Conservation (phyloP, 345 rosid genomes). For the Odontarrhena argentea region DNA sequence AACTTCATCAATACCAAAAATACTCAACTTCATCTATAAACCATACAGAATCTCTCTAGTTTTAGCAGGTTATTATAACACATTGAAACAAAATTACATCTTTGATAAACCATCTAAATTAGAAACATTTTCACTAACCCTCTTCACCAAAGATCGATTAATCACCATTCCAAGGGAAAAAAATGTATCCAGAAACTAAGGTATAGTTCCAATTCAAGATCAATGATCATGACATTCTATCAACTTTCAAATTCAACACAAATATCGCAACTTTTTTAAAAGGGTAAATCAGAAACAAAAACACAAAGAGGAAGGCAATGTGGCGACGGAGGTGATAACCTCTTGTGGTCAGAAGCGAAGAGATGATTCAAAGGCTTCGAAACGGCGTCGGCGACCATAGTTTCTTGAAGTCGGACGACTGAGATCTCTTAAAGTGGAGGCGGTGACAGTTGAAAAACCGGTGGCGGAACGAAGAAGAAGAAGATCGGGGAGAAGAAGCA, state of each 20-base stretch:
- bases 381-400: slow-evolving; percentile 51
- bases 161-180: neutral
- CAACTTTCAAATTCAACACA: neutral
- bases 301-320: slow-evolving; percentile 23
- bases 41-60: neutral
- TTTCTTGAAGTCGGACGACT: slow-evolving; percentile 15
- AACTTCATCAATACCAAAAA: slow-evolving; percentile 17
- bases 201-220: slow-evolving; percentile 6
- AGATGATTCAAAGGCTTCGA: slow-evolving; percentile 44
- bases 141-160: neutral
- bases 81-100: slow-evolving; percentile 3
- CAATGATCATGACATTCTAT: neutral
- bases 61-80: neutral
- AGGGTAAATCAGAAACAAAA: neutral
- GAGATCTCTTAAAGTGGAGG: slow-evolving; percentile 37
- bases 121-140: neutral
- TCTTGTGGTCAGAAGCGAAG: slow-evolving; percentile 68
- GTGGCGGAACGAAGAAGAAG: slow-evolving; percentile 7
- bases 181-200: neutral
- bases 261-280: neutral
- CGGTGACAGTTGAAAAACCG: slow-evolving; percentile 16
- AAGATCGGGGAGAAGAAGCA: slow-evolving; percentile 26
- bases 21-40: slow-evolving; percentile 21
- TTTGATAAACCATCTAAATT: neutral
- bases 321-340: slow-evolving; percentile 49